Evolutionary conservation across 1,139 yeast species (phyloP), one percentile per base, ranked within the genome.

Genomic region (Lodderomyces pseudojiufengensis): DNA sequence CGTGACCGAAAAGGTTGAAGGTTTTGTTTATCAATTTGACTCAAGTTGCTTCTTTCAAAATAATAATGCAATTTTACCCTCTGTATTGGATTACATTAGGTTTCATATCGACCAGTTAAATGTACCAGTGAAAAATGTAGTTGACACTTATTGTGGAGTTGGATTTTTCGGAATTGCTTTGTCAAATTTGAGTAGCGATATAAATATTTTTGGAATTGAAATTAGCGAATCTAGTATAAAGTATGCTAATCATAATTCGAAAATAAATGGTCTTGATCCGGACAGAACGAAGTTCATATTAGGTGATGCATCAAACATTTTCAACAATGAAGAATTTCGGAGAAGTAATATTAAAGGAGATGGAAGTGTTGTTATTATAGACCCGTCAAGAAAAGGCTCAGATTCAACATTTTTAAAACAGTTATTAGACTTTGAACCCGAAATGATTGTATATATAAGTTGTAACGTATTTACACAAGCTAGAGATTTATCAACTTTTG

Each of bases 401-500:
- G 55, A 62, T 28, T 46, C 47, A 28, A 44, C 42, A 2, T 70
- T 67, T 40, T 45, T 70, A 46, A 43, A 44, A 33, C 75, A 70
- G 39, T 46, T 70, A 21, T 40, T 63, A 13, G 56, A 55, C 3
- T 68, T 69, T 43, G 49, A 51, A 32, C 76, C 76, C 2, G 60
- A 55, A 31, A 41, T 63, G 34, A 56, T 70, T 11, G 48, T 67
- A 4, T 70, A 70, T 41, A 57, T 70, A 6, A 69, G 75, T 44
- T 70, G 76, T 45, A 69, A 70, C 47, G 74, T 65, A 0, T 66
- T 66, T 45, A 64, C 74, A 0, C 76, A 70, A 38, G 76, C 76
- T 2, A 52, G 75, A 39, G 76, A 70, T 42, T 50, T 70, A 38
- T 49, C 58, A 1, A 47, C 42, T 14, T 60, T 70, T 29, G 48